Percentiles rank a stretch among this genome's conserved stretches.
Evolutionary conservation across 2,329 filamentous ascomycete species (phyloP).

Genomic region (Aspergillus sp.): DNA sequence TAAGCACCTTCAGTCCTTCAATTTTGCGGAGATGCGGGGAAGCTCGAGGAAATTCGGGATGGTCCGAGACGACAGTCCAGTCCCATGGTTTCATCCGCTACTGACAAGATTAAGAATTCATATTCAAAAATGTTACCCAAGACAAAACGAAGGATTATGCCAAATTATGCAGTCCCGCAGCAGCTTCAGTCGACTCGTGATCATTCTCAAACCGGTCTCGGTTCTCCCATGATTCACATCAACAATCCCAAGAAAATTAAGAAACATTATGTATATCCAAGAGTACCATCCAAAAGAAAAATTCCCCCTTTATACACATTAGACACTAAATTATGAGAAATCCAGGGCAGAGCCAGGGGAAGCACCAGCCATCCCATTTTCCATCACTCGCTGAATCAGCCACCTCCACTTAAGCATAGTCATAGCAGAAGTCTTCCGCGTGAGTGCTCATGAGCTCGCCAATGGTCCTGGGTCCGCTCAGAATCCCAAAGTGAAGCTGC

Average conservation of each 20-base stretch:
- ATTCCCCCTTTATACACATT: background rate
- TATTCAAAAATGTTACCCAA: too few species aligned
- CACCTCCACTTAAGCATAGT: conserved; percentile 1
- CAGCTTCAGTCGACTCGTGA: too few species aligned
- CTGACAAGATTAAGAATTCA: too few species aligned
- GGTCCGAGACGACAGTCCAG: background rate
- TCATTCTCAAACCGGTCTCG: too few species aligned
- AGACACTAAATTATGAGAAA: background rate
- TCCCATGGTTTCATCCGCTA: background rate
- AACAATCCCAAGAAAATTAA: background rate
- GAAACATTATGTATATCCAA: background rate
- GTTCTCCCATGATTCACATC: too few species aligned
- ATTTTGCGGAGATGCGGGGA: background rate
- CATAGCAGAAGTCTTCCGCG: conserved; percentile 2
- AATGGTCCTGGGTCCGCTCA: background rate
- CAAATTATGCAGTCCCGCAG: background rate
- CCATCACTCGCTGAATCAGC: background rate
- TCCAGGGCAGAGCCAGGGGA: background rate
- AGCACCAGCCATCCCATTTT: background rate
- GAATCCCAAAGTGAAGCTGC: conserved; percentile 4
- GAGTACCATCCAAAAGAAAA: background rate
- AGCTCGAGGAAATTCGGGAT: background rate
- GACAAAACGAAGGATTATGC: too few species aligned
- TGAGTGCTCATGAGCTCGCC: conserved; percentile 4
- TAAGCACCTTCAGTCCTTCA: too few species aligned